Evolutionary conservation across 495 filamentous ascomycete species (phyloP).

Genomic region (Penicillium manginii): DNA sequence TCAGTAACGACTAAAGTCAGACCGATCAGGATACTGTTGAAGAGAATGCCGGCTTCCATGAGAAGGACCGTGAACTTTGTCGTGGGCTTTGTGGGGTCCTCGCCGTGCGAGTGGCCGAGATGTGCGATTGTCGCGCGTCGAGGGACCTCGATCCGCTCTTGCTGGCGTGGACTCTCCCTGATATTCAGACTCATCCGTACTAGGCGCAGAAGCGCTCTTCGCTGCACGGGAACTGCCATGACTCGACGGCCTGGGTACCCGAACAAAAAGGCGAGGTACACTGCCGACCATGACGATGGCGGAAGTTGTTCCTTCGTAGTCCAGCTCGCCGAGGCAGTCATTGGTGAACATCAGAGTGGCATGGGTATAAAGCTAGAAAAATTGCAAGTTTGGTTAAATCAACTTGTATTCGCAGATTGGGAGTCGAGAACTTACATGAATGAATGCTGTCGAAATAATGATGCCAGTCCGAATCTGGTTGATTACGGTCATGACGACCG

Average conservation of each 20-base stretch:
- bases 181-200: not conserved
- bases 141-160: conserved; percentile 9
- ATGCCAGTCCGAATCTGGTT: conserved; percentile 78
- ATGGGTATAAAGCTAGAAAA: conserved; percentile 63
- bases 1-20: conserved; percentile 42
- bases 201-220: not conserved
- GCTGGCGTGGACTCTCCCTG: conserved; percentile 3
- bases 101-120: conserved; percentile 38
- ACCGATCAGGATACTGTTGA: conserved; percentile 63
- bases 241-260: conserved; percentile 61
- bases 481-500: conserved; percentile 49
- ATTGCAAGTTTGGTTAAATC: conserved; percentile 12
- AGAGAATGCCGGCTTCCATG: conserved; percentile 72
- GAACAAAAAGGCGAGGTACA: conserved; percentile 64
- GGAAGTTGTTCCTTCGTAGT: conserved; percentile 63
- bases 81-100: conserved; percentile 34
- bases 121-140: conserved; percentile 21
- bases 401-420: not conserved
- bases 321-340: conserved; percentile 61
- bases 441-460: conserved; percentile 70
- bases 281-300: conserved; percentile 67
- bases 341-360: conserved; percentile 65
- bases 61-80: conserved; percentile 63
- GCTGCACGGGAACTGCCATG: conserved; percentile 33
- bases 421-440: conserved; percentile 54